These are phyloP conservation scores for Neonectria sp. DNA, from an alignment of 2,329 filamentous ascomycete species.

Conservation along the genomic window DNA sequence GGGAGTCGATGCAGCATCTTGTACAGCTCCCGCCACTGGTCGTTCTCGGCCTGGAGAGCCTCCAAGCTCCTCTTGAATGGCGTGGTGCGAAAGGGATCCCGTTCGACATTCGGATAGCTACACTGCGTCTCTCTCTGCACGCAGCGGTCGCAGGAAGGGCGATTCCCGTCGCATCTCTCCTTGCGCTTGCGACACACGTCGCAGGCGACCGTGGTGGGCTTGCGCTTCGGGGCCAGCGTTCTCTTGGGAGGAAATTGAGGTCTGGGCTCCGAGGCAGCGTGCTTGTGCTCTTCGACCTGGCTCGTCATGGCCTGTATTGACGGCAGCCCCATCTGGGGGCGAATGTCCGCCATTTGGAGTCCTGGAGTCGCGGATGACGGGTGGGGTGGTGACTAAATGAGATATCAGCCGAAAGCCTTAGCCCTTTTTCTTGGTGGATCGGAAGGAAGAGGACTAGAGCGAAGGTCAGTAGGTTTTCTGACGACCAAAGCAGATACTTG, in stretches of 20 bases:
- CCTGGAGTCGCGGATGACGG: too few relatives aligned
- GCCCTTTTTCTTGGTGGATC: too few relatives aligned
- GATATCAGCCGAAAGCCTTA: too few relatives aligned
- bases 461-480: too few relatives aligned
- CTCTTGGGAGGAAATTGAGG: not conserved
- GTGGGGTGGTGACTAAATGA: too few relatives aligned
- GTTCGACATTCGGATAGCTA: not conserved
- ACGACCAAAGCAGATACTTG: too few relatives aligned
- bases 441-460: too few relatives aligned
- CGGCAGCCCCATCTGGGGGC: too few relatives aligned
- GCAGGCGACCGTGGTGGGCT: constrained; percentile 8
- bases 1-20: constrained; percentile 15
- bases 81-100: not conserved
- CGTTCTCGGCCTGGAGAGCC: constrained; percentile 32
- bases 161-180: constrained; percentile 17
- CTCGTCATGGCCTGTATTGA: too few relatives aligned
- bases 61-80: not conserved
- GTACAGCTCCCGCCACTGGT: constrained; percentile 34
- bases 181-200: constrained; percentile 17
- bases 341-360: too few relatives aligned
- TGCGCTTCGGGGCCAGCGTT: constrained; percentile 5
- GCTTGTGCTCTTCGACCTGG: too few relatives aligned
- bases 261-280: not conserved
- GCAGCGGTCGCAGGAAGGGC: constrained; percentile 13
- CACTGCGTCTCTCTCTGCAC: not conserved